A percentile compares a stretch with the other conserved stretches of the same genome.
Evolutionary conservation across 2,329 filamentous ascomycete species (phyloP).

Genomic region (Pestalotiopsis sp.): DNA sequence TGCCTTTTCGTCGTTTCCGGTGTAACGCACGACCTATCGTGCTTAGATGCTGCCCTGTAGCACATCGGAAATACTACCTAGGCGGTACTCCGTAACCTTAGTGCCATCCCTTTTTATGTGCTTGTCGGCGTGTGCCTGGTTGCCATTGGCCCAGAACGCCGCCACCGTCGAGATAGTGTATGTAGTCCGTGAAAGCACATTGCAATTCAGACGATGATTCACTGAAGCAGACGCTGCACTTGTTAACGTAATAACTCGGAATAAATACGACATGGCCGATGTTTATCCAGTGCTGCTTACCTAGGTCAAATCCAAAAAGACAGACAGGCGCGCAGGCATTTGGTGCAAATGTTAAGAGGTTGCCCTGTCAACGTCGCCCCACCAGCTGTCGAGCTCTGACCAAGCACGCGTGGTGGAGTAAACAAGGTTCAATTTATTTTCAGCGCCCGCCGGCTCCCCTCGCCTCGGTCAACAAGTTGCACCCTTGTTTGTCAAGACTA

Average conservation of each 20-base stretch:
- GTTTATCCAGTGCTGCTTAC: background rate
- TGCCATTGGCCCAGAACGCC: background rate
- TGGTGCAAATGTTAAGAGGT: background rate
- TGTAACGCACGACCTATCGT: background rate
- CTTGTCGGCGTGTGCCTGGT: background rate
- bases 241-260: background rate
- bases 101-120: background rate
- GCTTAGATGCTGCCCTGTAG: background rate
- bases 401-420: constrained; percentile 3
- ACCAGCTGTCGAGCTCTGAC: constrained; percentile 1
- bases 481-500: background rate
- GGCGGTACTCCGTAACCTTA: too few relatives aligned
- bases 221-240: background rate
- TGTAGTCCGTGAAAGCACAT: background rate
- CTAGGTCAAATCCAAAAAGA: background rate
- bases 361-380: constrained; percentile 7
- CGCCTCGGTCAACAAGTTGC: background rate
- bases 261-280: background rate
- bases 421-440: constrained; percentile 10
- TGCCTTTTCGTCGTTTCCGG: background rate
- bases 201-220: background rate
- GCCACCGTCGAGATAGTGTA: background rate
- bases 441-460: background rate
- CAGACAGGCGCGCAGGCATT: background rate
- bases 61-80: background rate